These are phyloP conservation scores for Tuber magnatum DNA, from an alignment of 495 filamentous ascomycete genomes.

Conservation along the genomic window DNA sequence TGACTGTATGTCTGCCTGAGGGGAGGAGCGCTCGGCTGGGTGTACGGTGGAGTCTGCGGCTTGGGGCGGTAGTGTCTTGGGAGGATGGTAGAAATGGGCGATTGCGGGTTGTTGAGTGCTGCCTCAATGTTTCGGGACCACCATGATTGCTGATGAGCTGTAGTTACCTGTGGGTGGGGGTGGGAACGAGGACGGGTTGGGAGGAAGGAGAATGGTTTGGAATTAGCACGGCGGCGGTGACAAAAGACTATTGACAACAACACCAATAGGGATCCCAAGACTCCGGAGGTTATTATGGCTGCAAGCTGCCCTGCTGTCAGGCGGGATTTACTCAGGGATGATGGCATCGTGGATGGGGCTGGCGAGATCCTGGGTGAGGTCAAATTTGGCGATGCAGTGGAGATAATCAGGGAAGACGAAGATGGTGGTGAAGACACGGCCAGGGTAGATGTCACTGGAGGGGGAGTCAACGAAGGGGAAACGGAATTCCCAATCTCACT, in stretches of 20 bases:
- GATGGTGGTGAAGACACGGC: slow-evolving; percentile 13
- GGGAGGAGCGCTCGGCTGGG: slow-evolving; percentile 6
- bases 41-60: slow-evolving; percentile 15
- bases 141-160: not conserved
- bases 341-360: not conserved
- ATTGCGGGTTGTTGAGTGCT: slow-evolving; percentile 20
- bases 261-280: slow-evolving; percentile 15
- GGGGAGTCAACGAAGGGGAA: slow-evolving; percentile 11
- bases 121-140: slow-evolving; percentile 1
- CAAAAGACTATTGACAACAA: slow-evolving; percentile 25
- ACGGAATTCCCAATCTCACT: not conserved
- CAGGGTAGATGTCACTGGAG: slow-evolving; percentile 13
- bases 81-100: slow-evolving; percentile 13
- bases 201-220: slow-evolving; percentile 26
- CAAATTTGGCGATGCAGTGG: slow-evolving; percentile 1
- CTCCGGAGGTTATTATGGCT: slow-evolving; percentile 17
- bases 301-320: slow-evolving; percentile 22
- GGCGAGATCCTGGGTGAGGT: not conserved
- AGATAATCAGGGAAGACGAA: slow-evolving; percentile 12
- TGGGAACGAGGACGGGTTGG: not conserved
- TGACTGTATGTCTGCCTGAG: slow-evolving; percentile 1
- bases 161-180: not conserved
- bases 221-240: slow-evolving; percentile 17
- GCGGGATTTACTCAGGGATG: not conserved
- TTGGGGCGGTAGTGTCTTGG: slow-evolving; percentile 13